phyloP scores from a whole-genome alignment of 2,329 filamentous ascomycete genomes.

The Fonsecaea multimorphosa region DNA sequence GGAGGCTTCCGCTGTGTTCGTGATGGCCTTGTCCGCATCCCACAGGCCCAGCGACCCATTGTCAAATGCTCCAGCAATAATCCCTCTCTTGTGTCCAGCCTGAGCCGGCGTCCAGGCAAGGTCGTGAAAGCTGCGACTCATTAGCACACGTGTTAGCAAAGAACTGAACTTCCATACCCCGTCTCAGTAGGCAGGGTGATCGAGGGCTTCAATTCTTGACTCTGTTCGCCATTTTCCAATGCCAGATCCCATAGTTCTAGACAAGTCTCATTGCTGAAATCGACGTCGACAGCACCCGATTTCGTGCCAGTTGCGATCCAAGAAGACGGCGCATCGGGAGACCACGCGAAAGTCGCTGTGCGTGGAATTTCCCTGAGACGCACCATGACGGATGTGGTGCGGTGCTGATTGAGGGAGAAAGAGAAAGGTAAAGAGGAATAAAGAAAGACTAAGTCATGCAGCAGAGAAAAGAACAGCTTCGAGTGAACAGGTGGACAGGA shows the following conservation, averaged over 20 bases:
- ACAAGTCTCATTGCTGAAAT: conserved; percentile 97
- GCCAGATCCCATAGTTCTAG: conserved; percentile 95
- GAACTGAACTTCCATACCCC: conserved; percentile 69
- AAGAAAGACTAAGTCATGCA: conserved; percentile 28
- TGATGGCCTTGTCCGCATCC: conserved; percentile 76
- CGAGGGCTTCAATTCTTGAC: conserved; percentile 82
- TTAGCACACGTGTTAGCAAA: conserved; percentile 18
- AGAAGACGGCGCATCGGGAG: conserved; percentile 76
- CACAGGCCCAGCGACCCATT: conserved; percentile 92
- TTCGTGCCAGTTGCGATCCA: conserved; percentile 91
- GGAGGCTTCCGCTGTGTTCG: conserved; percentile 70
- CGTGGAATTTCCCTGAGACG: conserved; percentile 94
- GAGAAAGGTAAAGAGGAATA: conserved; percentile 29
- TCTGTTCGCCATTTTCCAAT: conserved; percentile 76
- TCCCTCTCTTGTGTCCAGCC: conserved; percentile 77
- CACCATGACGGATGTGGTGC: conserved; percentile 70
- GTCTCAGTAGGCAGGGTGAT: conserved; percentile 86
- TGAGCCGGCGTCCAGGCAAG: conserved; percentile 90
- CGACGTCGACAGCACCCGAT: conserved; percentile 91
- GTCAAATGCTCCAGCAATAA: conserved; percentile 94
- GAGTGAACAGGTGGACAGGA: conserved; percentile 4
- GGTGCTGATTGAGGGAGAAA: conserved; percentile 34
- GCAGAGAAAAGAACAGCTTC: conserved; percentile 16
- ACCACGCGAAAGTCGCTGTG: conserved; percentile 98
- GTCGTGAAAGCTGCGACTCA: conserved; percentile 79